Base-by-base conservation (phyloP, 208 protist species). In the Wallacemonas sp. region DNA sequence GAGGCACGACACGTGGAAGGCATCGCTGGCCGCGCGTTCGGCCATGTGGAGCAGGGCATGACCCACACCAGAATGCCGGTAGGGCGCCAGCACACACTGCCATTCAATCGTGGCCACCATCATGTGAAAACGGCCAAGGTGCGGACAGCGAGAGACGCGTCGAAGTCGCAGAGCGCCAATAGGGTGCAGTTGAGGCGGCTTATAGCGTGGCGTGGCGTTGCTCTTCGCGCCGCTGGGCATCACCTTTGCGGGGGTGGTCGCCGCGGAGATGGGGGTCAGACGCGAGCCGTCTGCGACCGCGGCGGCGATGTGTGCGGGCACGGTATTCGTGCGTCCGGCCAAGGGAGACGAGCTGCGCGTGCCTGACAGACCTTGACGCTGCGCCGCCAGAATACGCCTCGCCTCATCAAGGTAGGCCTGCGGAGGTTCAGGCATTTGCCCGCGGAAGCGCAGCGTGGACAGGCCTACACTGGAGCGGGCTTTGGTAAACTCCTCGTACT, bases 21-120 rank as follows among this genome's bases (percentile, higher is more conserved):
- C 74, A 19, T 77, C 66, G 17, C 46, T 46, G 38, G 73, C 72
- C 39, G 73, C 75, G 39, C 66, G 46, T 66, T 83, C 80, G 2
- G 78, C 80, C 19, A 63, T 75, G 27, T n/a, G 11, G 59, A 87
- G 67, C 28, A 87, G 44, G 8, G 68, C 21, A 0, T 31, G 45
- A 11, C 70, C 80, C 5, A 73, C 71, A 8, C 68, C 69, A 33
- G 59, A 70, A 34, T 67, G 33, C n/a, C 80, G 64, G 28, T 76
- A 78, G 22, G 51, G 41, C 38, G 11, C 38, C 30, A 66, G 62
- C 46, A 83, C 73, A 47, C 80, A 87, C 39, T 83, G 34, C 2
- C 73, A 74, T 44, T 80, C 80, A n/a, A 83, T 66, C 21, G 72
- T 72, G 0, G 65, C 77, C 0, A 83, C 62, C 30, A 77, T 63